Percentiles rank a stretch among this genome's conserved stretches.
Conservation (phyloP, 331 rosid genomes). For the Acacia pycnantha region DNA sequence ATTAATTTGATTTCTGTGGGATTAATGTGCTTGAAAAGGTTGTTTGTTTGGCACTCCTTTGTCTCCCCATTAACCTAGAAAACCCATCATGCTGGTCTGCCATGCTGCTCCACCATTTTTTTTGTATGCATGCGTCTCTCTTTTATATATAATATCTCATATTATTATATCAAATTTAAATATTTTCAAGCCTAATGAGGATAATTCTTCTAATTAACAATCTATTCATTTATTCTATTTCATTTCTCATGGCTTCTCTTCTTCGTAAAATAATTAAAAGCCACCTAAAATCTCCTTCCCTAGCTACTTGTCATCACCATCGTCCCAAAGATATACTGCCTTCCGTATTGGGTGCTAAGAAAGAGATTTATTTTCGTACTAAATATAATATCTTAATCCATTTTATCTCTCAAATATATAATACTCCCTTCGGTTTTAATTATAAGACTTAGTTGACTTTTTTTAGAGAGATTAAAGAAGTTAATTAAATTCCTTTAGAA, state of each 20-base stretch:
- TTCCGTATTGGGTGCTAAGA: too few relatives aligned
- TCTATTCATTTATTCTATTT: background rate
- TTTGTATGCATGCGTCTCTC: background rate
- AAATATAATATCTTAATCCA: too few relatives aligned
- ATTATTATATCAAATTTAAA: too few relatives aligned
- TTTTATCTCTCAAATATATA: too few relatives aligned
- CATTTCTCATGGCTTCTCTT: background rate
- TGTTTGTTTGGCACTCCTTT: background rate
- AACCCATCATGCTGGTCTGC: background rate
- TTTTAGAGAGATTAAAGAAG: too few relatives aligned
- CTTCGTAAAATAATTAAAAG: background rate
- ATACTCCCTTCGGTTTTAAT: too few relatives aligned
- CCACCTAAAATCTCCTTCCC: background rate
- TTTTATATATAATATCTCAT: too few relatives aligned
- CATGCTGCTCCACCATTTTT: constrained; percentile 10
- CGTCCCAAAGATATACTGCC: background rate
- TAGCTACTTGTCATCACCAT: background rate
- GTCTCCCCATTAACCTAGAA: constrained; percentile 28
- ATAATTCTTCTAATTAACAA: background rate
- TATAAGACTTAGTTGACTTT: too few relatives aligned
- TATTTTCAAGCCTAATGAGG: background rate
- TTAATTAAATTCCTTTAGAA: too few relatives aligned
- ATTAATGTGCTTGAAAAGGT: background rate
- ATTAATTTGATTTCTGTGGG: background rate
- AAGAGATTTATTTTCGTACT: too few relatives aligned